Base-by-base conservation (phyloP, 495 filamentous ascomycete genomes). In the Amniculicola lignicola region DNA sequence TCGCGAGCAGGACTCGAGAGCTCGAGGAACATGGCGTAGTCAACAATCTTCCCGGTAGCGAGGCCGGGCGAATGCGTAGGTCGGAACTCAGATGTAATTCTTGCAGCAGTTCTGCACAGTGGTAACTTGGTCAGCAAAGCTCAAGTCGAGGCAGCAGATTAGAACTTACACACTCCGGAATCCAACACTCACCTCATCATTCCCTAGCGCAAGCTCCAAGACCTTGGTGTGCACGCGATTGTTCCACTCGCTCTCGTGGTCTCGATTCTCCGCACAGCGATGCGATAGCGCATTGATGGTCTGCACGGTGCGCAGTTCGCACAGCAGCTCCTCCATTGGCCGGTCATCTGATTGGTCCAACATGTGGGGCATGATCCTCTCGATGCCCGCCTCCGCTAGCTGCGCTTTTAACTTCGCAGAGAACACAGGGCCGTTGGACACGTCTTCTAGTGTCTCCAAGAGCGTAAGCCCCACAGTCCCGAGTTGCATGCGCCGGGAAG, bases 11-110 rank as follows among this genome's bases (percentile, higher is more conserved):
- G 47, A 29, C 7, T 33, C 28, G 47, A 51, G 22, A 51, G 47
- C 47, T 51, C 47, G 47, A 39, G 47, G 47, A 51, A 51, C 47
- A 51, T 51, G 9, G 47, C 47, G 35, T 51, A 51, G 31, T 51
- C 47, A 19, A 51, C 47, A 21, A 51, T 51, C 47, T 51, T 51
- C 29, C 47, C 47, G 28, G 47, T 51, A 21, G 47, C 39, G 47
- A 51, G 47, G 33, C 47, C 35, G 19, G 47, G 47, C 29, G 47
- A 51, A 39, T 51, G 47, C 19, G 47, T 51, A 33, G 47, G 47
- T 22, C 47, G 47, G 31, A 51, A 51, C 25, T 51, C 47, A 39
- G 47, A 39, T 23, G 47, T 39, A 33, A 51, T 51, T 51, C 47
- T 51, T 51, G 47, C 47, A 39, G 47, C 28, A 23, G 47, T 51